Percentiles rank a stretch among this genome's conserved stretches.
Conservation (phyloP, 768 basidiomycete genomes). For the Glaciozyma martinii region DNA sequence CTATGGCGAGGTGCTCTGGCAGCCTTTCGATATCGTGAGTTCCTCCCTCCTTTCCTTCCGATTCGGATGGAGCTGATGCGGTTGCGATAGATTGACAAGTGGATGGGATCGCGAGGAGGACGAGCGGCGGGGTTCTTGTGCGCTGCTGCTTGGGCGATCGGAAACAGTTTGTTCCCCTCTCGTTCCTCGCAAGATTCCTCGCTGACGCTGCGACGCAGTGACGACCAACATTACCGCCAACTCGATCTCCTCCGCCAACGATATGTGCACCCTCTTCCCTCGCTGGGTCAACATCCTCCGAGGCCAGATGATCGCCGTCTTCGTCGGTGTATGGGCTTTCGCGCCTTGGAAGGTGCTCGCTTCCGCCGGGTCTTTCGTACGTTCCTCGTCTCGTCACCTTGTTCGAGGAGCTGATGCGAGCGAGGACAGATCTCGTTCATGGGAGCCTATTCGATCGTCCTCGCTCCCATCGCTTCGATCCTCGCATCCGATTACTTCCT, state of each 20-base stretch:
- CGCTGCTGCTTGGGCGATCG: conserved; percentile 22
- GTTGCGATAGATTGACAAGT: not conserved
- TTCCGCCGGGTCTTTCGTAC: conserved; percentile 12
- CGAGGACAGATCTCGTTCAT: conserved; percentile 45
- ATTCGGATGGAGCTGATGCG: too few species aligned
- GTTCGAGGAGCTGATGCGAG: conserved; percentile 51
- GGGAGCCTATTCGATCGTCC: not conserved
- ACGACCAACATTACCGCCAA: conserved; percentile 29
- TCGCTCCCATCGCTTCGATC: conserved; percentile 53
- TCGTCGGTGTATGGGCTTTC: conserved; percentile 48
- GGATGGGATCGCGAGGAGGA: conserved; percentile 9
- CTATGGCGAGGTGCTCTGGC: conserved; percentile 17
- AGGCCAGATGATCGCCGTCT: conserved; percentile 54
- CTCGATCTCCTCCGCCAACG: conserved; percentile 29
- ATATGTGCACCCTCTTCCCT: conserved; percentile 29
- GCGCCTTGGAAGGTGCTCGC: conserved; percentile 29
- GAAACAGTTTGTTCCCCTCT: conserved; percentile 32
- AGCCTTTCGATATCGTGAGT: conserved; percentile 24
- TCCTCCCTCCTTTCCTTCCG: not conserved
- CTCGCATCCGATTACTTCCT: conserved; percentile 67
- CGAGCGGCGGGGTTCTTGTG: conserved; percentile 25
- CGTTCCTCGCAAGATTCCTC: conserved; percentile 21
- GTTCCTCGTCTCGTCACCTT: not conserved
- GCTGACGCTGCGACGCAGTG: conserved; percentile 11
- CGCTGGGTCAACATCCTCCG: conserved; percentile 33